phyloP scores from a whole-genome alignment of 352 stramenopile genomes.

The Phytophthora palmivora region DNA sequence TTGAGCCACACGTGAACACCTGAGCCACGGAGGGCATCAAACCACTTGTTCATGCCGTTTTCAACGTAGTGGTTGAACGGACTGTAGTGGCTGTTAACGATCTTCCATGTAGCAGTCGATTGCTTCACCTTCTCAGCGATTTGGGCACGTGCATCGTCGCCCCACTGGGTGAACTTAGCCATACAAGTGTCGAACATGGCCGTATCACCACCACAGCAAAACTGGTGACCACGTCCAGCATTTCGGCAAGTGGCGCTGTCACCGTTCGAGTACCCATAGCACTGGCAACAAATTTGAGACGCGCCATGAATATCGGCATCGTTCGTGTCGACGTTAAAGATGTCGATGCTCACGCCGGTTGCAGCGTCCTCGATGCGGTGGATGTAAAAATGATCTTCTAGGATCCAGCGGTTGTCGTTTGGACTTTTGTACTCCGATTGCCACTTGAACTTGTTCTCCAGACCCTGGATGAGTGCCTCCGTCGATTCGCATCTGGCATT shows the following conservation, averaged over 20 bases:
- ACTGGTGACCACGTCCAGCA: slow-evolving; percentile 11
- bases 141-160: slow-evolving; percentile 13
- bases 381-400: slow-evolving; percentile 11
- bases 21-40: too few species aligned
- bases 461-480: slow-evolving; percentile 4
- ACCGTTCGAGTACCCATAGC: slow-evolving; percentile 22
- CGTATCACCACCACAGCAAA: slow-evolving; percentile 15
- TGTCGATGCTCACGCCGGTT: too few species aligned
- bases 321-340: too few species aligned
- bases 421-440: slow-evolving; percentile 14
- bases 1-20: too few species aligned
- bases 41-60: too few species aligned
- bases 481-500: slow-evolving; percentile 11
- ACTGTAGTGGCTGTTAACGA: too few species aligned
- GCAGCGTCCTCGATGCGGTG: slow-evolving; percentile 13
- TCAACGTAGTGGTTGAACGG: too few species aligned
- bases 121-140: slow-evolving; percentile 26
- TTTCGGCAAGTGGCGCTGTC: slow-evolving; percentile 1
- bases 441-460: slow-evolving; percentile 26
- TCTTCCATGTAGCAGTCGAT: too few species aligned
- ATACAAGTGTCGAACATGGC: slow-evolving; percentile 19
- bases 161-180: slow-evolving; percentile 19
- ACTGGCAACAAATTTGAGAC: slow-evolving; percentile 17
- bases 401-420: slow-evolving; percentile 17
- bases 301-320: slow-evolving; percentile 13